Evolutionary conservation across 164 flowering plant genomes (phyloP).

Genomic region (Euptelea pleiosperma): DNA sequence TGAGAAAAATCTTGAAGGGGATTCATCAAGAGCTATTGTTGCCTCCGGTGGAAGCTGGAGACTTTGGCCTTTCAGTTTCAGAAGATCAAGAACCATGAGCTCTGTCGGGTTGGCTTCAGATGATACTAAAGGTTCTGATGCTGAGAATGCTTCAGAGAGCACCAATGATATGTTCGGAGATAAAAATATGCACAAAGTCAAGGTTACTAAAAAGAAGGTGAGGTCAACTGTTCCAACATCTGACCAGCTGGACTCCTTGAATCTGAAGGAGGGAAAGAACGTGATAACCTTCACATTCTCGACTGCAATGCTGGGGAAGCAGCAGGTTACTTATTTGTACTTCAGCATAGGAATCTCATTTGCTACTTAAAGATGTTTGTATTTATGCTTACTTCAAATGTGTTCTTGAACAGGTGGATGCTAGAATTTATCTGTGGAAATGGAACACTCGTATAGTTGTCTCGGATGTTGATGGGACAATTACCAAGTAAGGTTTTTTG

Average conservation of each 20-base stretch:
- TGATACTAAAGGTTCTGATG: slow-evolving; percentile 16
- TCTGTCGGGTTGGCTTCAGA: slow-evolving; percentile 19
- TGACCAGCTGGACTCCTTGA: slow-evolving; percentile 76
- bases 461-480: slow-evolving; percentile 99
- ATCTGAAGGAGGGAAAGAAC: slow-evolving; percentile 82
- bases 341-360: slow-evolving; percentile 4
- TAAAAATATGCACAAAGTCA: slow-evolving; percentile 21
- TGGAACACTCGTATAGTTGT: slow-evolving; percentile 89
- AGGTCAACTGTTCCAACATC: slow-evolving; percentile 64
- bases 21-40: slow-evolving; percentile 31
- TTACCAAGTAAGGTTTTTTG: slow-evolving; percentile 93
- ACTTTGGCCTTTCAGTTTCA: slow-evolving; percentile 73
- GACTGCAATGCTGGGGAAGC: slow-evolving; percentile 87
- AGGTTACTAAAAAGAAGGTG: slow-evolving; percentile 36
- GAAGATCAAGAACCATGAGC: slow-evolving; percentile 37
- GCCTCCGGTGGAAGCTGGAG: slow-evolving; percentile 54
- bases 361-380: neutral
- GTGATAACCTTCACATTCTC: slow-evolving; percentile 75
- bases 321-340: slow-evolving; percentile 51
- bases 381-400: slow-evolving; percentile 1
- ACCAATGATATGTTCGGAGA: slow-evolving; percentile 15
- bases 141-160: slow-evolving; percentile 26
- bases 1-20: slow-evolving; percentile 36
- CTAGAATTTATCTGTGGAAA: slow-evolving; percentile 92
- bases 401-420: slow-evolving; percentile 72